Conservation (phyloP, 495 filamentous ascomycete species). For the Hypoxylon trugodes region DNA sequence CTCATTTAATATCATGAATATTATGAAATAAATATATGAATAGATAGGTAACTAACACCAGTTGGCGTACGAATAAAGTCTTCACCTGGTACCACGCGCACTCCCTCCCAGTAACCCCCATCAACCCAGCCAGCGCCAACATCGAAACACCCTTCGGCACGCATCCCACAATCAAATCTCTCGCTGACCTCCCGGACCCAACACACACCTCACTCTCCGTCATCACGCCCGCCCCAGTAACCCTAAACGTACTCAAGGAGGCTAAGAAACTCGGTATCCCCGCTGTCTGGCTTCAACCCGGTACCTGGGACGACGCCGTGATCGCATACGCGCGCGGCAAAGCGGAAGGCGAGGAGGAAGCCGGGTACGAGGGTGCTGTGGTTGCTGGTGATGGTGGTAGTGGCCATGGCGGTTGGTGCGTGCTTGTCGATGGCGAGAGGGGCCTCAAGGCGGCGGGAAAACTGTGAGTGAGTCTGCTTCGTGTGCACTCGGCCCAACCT, state of each 20-base stretch:
- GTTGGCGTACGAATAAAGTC: conserved; percentile 61
- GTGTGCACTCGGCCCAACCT: too few species aligned
- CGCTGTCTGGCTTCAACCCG: conserved; percentile 92
- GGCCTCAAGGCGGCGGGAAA: conserved; percentile 69
- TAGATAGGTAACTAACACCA: conserved; percentile 27
- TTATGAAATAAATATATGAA: background rate
- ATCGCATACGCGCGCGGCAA: conserved; percentile 69
- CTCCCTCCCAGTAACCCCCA: conserved; percentile 76
- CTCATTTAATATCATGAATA: background rate
- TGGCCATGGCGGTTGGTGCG: conserved; percentile 86
- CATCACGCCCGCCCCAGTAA: conserved; percentile 85
- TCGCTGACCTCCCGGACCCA: conserved; percentile 69
- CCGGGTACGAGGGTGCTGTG: conserved; percentile 67
- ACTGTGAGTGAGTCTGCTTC: too few species aligned
- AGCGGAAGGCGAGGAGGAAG: conserved; percentile 46
- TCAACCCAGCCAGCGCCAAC: conserved; percentile 75
- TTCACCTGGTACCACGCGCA: conserved; percentile 88
- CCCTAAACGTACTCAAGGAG: conserved; percentile 73
- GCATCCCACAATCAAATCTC: conserved; percentile 71
- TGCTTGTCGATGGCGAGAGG: conserved; percentile 86
- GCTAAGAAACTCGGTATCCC: conserved; percentile 80
- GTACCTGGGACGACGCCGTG: conserved; percentile 79
- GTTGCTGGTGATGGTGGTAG: conserved; percentile 73
- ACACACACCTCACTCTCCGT: conserved; percentile 79
- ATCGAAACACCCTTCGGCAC: conserved; percentile 61